Base-by-base conservation (phyloP, 352 stramenopile genomes). In the Phytophthora citrophthora region DNA sequence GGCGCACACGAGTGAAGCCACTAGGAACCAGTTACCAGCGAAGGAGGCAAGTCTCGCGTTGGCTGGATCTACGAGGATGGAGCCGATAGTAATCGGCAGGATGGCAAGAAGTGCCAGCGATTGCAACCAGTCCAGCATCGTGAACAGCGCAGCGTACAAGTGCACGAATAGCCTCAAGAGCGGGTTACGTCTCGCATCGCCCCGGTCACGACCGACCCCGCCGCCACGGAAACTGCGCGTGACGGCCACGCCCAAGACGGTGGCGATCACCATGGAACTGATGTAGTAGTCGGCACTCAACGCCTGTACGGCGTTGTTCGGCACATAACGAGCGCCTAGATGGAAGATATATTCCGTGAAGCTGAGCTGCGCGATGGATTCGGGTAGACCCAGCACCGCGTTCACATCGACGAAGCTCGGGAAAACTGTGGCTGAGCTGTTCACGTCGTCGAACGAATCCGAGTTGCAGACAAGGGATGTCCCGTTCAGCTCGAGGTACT, bases 71-170 rank as follows among this genome's bases (percentile, higher is more conserved):
- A 64, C 61, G 3, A 89, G 69, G 16, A 85, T 56, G 0, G 77
- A 77, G 7, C 77, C 74, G 8, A 81, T 53, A n/a, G 80, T 58
- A 39, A 92, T 68, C 15, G 78, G 77, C 7, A 88, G 36, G 5
- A 72, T 80, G 11, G 83, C 77, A 40, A 83, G 46, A 10, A 89
- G 59, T 29, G 74, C 68, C 31, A 86, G 41, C 20, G 60, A 71
- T 64, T 91, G 78, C 45, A 89, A 39, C 80, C 79, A 88, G 32
- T 90, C 76, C 26, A 80, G 55, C 56, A 90, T 83, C 13, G 67
- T 75, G 38, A 86, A 82, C 23, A 91, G 61, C 45, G 83, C 74
- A 4, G 76, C 54, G 67, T 88, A 89, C 27, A 89, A 32, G 52
- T 91, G 83, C 57, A 82, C 79, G 39, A 86, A 74, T 5, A 90